A percentile compares a stretch with the other conserved stretches of the same genome.
phyloP scores from a whole-genome alignment of 257 asterid species.

The Thymus quinquecostatus region DNA sequence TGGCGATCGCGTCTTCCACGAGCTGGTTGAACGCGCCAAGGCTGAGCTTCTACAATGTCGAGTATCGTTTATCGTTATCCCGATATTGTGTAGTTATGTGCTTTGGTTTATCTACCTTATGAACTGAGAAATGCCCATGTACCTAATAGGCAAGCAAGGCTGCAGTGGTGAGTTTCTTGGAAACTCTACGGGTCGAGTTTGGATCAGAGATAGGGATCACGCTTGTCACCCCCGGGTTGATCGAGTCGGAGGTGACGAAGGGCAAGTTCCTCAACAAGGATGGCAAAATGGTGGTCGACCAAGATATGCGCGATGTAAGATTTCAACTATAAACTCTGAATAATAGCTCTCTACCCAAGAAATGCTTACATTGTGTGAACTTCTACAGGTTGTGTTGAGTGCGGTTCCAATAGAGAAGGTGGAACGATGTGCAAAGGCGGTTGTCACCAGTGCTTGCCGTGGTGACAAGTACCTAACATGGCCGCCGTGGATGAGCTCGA shows the following conservation, averaged over 20 bases:
- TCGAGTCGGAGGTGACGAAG: constrained; percentile 73
- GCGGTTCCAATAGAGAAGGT: constrained; percentile 48
- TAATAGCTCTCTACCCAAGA: no score
- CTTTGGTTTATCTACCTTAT: not conserved
- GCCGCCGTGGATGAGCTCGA: constrained; percentile 55
- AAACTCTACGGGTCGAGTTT: constrained; percentile 64
- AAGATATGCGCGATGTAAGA: constrained; percentile 67
- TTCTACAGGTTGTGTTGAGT: constrained; percentile 45
- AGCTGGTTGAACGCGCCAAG: constrained; percentile 86
- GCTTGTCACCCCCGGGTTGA: constrained; percentile 63
- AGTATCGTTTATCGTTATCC: not conserved
- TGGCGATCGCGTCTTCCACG: constrained; percentile 67
- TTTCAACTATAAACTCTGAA: no score
- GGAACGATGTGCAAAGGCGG: constrained; percentile 48
- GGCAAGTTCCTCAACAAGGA: constrained; percentile 59
- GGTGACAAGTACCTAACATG: constrained; percentile 62
- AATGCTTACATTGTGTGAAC: no score
- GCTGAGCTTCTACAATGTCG: constrained; percentile 65
- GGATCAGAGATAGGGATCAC: constrained; percentile 62
- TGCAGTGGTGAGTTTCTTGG: constrained; percentile 72
- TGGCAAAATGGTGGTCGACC: constrained; percentile 53
- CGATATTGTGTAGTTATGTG: not conserved
- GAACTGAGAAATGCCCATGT: not conserved
- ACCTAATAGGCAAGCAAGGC: constrained; percentile 80
- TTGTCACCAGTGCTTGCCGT: constrained; percentile 57